A percentile compares a stretch with the other conserved stretches of the same genome.
Conservation (phyloP, 768 basidiomycete genomes). For the Heimioporus sp. region DNA sequence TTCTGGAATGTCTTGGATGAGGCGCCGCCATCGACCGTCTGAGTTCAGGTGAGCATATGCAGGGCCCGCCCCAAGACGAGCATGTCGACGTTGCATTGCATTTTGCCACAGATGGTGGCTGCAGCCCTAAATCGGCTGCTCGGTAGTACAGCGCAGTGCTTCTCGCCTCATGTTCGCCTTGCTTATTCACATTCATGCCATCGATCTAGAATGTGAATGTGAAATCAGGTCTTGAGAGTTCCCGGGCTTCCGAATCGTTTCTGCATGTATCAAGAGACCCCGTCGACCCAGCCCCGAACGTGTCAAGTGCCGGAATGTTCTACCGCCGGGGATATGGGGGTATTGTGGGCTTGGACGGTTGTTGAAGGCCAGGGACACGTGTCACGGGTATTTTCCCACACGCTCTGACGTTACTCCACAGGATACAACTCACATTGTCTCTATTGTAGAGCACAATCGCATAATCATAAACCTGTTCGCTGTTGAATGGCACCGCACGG, state of each 20-base stretch:
- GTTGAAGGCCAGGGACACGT: background rate
- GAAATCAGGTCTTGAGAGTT: slow-evolving; percentile 10
- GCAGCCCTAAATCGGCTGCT: slow-evolving; percentile 15
- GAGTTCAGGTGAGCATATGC: slow-evolving; percentile 13
- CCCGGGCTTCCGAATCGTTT: slow-evolving; percentile 22
- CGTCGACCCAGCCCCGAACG: slow-evolving; percentile 2
- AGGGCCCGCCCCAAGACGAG: slow-evolving; percentile 12
- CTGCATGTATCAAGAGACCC: slow-evolving; percentile 19
- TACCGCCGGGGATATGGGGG: background rate
- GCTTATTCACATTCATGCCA: slow-evolving; percentile 22
- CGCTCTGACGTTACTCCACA: background rate
- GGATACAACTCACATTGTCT: background rate
- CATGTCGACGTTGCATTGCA: slow-evolving; percentile 16
- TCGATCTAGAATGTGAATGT: slow-evolving; percentile 19
- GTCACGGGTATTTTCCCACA: slow-evolving; percentile 1
- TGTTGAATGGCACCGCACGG: background rate
- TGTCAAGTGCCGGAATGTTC: background rate
- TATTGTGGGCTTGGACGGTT: background rate
- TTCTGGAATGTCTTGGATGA: slow-evolving; percentile 10
- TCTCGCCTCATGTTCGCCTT: slow-evolving; percentile 29
- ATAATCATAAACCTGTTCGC: background rate
- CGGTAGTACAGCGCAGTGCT: slow-evolving; percentile 20
- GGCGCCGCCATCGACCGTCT: slow-evolving; percentile 3
- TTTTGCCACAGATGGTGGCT: slow-evolving; percentile 10
- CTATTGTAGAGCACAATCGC: background rate